Base-by-base conservation (phyloP, 2,329 filamentous ascomycete species). In the Phyllosticta citriasiana region DNA sequence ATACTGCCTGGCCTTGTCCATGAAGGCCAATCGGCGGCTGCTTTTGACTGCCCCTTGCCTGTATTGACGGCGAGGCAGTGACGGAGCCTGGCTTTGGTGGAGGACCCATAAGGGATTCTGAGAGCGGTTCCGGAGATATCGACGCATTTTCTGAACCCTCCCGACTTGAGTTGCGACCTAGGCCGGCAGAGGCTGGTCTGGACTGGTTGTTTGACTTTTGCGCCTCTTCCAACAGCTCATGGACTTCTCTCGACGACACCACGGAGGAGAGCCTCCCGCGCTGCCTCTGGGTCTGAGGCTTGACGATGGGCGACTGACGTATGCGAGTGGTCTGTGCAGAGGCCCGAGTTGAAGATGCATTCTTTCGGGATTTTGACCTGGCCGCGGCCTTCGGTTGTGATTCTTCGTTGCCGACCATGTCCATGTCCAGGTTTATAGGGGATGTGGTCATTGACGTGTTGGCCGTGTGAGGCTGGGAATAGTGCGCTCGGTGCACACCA, bases 261-360 rank as follows among this genome's bases (percentile, higher is more conserved):
- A 75, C 66, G 14, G 77, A 74, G 2, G 74, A 74, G 16, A 77
- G 68, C 35, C 73, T 74, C 16, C 55, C 52, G 53, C 78, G 71
- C 24, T 55, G 50, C 19, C 33, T 30, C 10, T 56, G 58, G 65
- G 75, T 77, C 67, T 84, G 80, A 10, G 87, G 83, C 69, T 89
- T 90, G 40, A 86, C 81, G 58, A 90, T 89, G 3, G 88, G 87
- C 12, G 87, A 90, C 72, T 88, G 86, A 66, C 85, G 83, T 61
- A 89, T 78, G 50, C 77, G 74, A n/a, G 68, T 67, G 26, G 71
- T 66, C 60, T 78, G 79, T 8, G 77, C 72, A 67, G 69, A 66
- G 3, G 70, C 71, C n/a, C 77, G 70, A n/a, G 75, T 55, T 16
- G 61, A 59, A 30, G 51, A 19, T 50, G 84, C 79, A 64, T 75